Evolutionary conservation across 2,329 filamentous ascomycete species (phyloP).

Genomic region (Triangularia verruculosa): DNA sequence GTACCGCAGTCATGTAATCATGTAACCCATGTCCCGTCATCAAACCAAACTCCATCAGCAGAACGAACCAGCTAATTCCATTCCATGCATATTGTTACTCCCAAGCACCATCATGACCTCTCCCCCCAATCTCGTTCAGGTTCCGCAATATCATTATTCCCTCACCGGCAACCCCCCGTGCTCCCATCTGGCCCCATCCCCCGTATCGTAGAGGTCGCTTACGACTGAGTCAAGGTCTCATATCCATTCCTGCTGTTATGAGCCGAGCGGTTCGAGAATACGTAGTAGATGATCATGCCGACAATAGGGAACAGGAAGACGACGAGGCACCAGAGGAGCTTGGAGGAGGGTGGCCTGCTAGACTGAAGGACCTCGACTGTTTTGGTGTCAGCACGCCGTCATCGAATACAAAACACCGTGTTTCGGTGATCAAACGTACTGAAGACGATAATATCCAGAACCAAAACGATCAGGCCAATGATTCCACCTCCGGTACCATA

Average conservation of each 20-base stretch:
- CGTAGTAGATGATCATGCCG: slow-evolving; percentile 60
- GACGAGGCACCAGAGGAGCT: slow-evolving; percentile 60
- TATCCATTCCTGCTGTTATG: slow-evolving; percentile 55
- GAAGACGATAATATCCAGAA: slow-evolving; percentile 62
- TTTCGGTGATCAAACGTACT: slow-evolving; percentile 44
- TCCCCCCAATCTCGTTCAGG: background rate
- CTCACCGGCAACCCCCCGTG: background rate
- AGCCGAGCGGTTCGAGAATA: slow-evolving; percentile 59
- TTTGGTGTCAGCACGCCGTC: slow-evolving; percentile 16
- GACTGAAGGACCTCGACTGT: slow-evolving; percentile 64
- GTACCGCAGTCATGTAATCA: background rate
- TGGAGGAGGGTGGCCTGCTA: slow-evolving; percentile 54
- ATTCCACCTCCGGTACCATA: slow-evolving; percentile 62
- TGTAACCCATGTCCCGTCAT: background rate
- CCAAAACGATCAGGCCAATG: slow-evolving; percentile 57
- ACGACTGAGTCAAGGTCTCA: slow-evolving; percentile 42
- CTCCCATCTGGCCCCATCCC: background rate
- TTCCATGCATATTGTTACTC: background rate
- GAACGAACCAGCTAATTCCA: background rate
- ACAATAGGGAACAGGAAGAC: slow-evolving; percentile 64
- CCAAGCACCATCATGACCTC: background rate
- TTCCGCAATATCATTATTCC: background rate
- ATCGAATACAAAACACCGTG: background rate
- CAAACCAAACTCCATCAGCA: background rate
- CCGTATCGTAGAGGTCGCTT: background rate